These are phyloP conservation scores for Aspergillus sp. DNA, from an alignment of 2,329 filamentous ascomycete genomes.

Conservation along the genomic window DNA sequence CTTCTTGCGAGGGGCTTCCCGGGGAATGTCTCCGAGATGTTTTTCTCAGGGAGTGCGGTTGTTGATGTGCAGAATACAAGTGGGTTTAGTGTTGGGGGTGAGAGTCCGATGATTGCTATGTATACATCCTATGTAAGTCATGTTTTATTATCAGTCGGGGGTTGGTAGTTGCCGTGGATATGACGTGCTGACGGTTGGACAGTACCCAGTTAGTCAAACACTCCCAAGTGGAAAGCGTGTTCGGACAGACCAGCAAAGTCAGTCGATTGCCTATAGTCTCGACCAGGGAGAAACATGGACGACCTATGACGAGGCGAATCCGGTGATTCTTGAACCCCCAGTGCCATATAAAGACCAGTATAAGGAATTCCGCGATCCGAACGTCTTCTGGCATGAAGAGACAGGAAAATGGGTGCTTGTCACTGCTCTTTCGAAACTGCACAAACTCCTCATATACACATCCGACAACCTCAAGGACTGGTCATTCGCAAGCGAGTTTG, in stretches of 20 bases:
- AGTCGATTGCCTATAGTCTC: conserved; percentile 13
- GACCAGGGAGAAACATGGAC: conserved; percentile 13
- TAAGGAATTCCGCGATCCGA: conserved; percentile 58
- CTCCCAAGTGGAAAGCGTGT: conserved; percentile 24
- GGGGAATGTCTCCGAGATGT: conserved; percentile 43
- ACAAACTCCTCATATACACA: conserved; percentile 26
- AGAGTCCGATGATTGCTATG: conserved; percentile 63
- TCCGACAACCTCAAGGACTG: conserved; percentile 29
- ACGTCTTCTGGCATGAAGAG: conserved; percentile 46
- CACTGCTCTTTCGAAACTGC: conserved; percentile 16
- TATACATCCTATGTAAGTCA: conserved; percentile 47
- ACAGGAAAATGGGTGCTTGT: conserved; percentile 25
- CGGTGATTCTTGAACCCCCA: conserved; percentile 54
- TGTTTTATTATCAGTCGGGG: no score
- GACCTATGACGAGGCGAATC: conserved; percentile 56
- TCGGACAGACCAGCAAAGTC: conserved; percentile 13
- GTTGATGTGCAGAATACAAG: conserved; percentile 65
- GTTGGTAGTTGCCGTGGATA: neutral
- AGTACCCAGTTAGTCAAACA: conserved; percentile 24
- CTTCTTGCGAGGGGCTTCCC: conserved; percentile 47
- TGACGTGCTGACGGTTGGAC: neutral
- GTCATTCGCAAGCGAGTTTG: conserved; percentile 25
- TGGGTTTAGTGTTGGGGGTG: conserved; percentile 62
- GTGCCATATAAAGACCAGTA: conserved; percentile 47
- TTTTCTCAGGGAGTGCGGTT: conserved; percentile 59